A percentile compares a stretch with the other conserved stretches of the same genome.
These are phyloP conservation scores for Fusarium nygamai DNA, from an alignment of 2,329 filamentous ascomycete genomes.

Conservation along the genomic window DNA sequence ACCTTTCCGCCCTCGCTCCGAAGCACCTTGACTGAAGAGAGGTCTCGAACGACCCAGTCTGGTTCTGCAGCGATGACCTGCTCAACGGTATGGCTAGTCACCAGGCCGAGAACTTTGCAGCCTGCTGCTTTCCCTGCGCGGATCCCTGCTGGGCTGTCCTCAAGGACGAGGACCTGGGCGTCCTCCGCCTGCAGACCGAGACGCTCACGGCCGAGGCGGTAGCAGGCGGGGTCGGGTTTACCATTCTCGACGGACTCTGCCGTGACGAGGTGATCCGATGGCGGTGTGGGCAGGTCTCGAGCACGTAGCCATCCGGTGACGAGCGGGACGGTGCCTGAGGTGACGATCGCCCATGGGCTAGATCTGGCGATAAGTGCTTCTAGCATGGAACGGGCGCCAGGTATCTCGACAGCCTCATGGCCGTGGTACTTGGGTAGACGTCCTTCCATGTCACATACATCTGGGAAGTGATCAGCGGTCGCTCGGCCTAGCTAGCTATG, in stretches of 20 bases:
- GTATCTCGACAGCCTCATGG: conserved; percentile 83
- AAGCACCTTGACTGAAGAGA: conserved; percentile 76
- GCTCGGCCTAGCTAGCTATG: conserved; percentile 2
- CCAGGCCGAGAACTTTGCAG: conserved; percentile 84
- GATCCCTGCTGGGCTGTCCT: conserved; percentile 90
- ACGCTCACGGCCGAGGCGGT: conserved; percentile 71
- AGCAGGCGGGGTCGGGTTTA: conserved; percentile 82
- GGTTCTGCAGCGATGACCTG: conserved; percentile 80
- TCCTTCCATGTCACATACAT: conserved; percentile 82
- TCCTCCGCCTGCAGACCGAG: conserved; percentile 62
- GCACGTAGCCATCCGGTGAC: conserved; percentile 78
- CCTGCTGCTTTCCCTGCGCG: conserved; percentile 85
- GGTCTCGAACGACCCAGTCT: conserved; percentile 86
- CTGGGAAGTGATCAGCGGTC: conserved; percentile 55
- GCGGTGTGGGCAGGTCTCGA: conserved; percentile 68
- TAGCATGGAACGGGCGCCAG: conserved; percentile 79
- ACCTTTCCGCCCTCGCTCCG: conserved; percentile 66
- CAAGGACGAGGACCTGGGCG: conserved; percentile 76
- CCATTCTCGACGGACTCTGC: conserved; percentile 80
- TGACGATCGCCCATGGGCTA: conserved; percentile 88
- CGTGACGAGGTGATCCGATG: conserved; percentile 71
- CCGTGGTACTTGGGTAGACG: conserved; percentile 81
- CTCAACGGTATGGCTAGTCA: conserved; percentile 81
- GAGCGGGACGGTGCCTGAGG: conserved; percentile 74
- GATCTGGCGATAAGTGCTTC: conserved; percentile 68